Percentiles rank a stretch among this genome's conserved stretches.
phyloP scores from a whole-genome alignment of 2,329 filamentous ascomycete species.

The Aspergillus unguis region DNA sequence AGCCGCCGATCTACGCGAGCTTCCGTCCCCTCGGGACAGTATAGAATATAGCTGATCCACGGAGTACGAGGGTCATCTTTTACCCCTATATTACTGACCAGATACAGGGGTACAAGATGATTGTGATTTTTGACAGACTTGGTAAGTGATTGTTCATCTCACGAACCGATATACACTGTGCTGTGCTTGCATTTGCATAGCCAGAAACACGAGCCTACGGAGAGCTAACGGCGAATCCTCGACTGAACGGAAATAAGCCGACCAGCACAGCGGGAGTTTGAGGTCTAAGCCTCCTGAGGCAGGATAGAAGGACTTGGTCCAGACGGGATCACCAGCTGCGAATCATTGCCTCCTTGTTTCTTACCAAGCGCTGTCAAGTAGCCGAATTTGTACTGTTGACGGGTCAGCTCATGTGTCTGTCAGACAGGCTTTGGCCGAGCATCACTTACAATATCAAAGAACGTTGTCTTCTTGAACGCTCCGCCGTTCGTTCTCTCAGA shows the following conservation, averaged over 20 bases:
- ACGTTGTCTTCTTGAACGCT: conserved; percentile 45
- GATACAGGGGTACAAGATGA: not conserved
- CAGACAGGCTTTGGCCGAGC: not conserved
- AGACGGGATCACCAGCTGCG: conserved; percentile 25
- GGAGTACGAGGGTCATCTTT: not conserved
- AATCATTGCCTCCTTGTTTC: conserved; percentile 15
- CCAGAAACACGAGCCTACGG: no score
- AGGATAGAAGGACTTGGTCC: conserved; percentile 29
- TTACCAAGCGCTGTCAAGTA: conserved; percentile 22
- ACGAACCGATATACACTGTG: not conserved
- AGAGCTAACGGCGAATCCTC: not conserved
- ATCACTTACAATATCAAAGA: conserved; percentile 39
- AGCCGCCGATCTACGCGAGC: not conserved
- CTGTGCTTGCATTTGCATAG: no score
- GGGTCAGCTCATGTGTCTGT: not conserved
- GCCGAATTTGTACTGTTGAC: conserved; percentile 25
- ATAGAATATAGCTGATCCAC: not conserved
- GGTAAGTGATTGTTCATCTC: not conserved
- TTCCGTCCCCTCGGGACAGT: not conserved
- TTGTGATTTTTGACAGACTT: not conserved
- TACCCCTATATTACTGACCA: not conserved
- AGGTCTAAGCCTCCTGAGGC: conserved; percentile 13
- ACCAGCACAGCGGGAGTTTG: no score
- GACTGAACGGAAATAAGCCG: not conserved
- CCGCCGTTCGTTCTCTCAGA: conserved; percentile 38